Evolutionary conservation across 192 early-diverging fungal genomes (phyloP).

Genomic region (Umbelopsis sp.): DNA sequence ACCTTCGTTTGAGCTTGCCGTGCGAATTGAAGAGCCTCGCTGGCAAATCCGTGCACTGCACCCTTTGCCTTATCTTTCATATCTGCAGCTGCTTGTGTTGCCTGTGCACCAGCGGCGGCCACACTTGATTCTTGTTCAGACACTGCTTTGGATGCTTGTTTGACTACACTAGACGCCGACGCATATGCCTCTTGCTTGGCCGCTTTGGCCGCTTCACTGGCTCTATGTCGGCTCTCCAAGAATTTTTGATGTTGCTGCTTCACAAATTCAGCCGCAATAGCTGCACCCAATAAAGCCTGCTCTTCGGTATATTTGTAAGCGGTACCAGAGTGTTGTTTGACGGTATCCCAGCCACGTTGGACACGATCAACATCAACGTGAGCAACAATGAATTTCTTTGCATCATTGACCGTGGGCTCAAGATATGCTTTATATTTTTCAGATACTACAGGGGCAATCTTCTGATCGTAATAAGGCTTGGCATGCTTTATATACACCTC

Average conservation of each 20-base stretch:
- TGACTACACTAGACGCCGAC: background rate
- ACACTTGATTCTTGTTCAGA: background rate
- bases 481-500: slow-evolving; percentile 1
- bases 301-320: background rate
- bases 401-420: slow-evolving; percentile 5
- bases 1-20: background rate
- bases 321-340: background rate
- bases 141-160: background rate
- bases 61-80: slow-evolving; percentile 8
- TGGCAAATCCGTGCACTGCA: slow-evolving; percentile 3
- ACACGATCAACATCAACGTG: slow-evolving; percentile 5
- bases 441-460: background rate
- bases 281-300: background rate
- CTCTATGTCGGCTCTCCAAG: background rate
- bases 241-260: background rate
- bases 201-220: background rate
- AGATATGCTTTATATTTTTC: background rate
- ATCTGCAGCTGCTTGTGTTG: background rate
- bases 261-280: background rate
- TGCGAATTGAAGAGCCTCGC: background rate
- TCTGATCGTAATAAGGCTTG: slow-evolving; percentile 2
- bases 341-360: background rate
- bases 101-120: background rate
- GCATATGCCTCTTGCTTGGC: background rate
- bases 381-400: slow-evolving; percentile 11